Evolutionary conservation across 2,329 filamentous ascomycete species (phyloP), one percentile per base, ranked within the genome.

Genomic region (Neonectria punicea): DNA sequence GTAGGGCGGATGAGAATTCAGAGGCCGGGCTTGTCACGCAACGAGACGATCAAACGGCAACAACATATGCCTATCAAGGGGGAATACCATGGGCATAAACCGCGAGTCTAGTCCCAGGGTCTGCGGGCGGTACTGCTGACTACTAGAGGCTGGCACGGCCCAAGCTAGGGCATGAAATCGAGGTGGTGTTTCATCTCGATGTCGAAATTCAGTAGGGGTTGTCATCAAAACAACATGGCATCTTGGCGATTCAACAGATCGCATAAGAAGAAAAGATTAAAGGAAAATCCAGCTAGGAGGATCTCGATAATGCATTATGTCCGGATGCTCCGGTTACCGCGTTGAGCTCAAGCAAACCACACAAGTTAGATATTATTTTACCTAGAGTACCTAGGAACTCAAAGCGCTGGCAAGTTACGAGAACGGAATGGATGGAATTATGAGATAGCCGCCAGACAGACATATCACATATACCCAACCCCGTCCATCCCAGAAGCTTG

Each of bases 121-220:
- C 39, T 47, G 43, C 20, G 30, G 36, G 22, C 39, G 43, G 25
- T 43, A 54, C 22, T n/a, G 20, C 44, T 55, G 25, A 36, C 44
- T n/a, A 30, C 54, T 43, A 54, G 34, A 47, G 16, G 34, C 53
- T 60, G 54, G 54, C 13, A 58, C 53, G 34, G 53, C 54, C 25
- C n/a, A 34, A 39, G 39, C 22, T 55, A 16, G 18, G 50, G 36
- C 46, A 57, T 34, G 46, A 61, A 43, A 55, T 59, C 36, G 54
- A 49, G 18, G 39, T 46, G 72, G 66, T 71, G 80, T 81, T 81
- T 82, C 80, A 81, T 70, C 70, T 71, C 63, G 56, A 58, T 57
- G 55, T 70, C 65, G 67, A 64, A 59, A 51, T 61, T 44, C 51
- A 43, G 53, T 28, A n/a, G 59, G 50, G 43, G 39, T 16, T 58